phyloP scores from a whole-genome alignment of 2,329 filamentous ascomycete genomes.

The Colletotrichum noveboracense region DNA sequence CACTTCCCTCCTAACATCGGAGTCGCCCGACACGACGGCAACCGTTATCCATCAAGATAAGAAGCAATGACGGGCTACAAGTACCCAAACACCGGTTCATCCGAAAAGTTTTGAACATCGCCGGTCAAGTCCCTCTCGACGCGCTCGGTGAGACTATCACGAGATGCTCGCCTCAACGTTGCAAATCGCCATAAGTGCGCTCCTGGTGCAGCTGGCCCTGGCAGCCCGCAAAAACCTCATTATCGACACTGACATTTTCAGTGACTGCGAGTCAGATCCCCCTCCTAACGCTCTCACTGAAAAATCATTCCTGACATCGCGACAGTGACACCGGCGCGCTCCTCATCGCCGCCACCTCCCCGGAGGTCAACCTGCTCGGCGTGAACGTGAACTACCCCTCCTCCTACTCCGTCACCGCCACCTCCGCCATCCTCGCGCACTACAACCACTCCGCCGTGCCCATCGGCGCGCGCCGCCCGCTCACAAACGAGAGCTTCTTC shows the following conservation, averaged over 20 bases:
- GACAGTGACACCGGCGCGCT: conserved; percentile 45
- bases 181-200: not conserved
- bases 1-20: not conserved
- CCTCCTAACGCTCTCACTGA: not conserved
- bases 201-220: not conserved
- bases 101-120: not conserved
- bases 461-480: conserved; percentile 43
- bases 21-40: not conserved
- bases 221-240: conserved; percentile 41
- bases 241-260: conserved; percentile 52
- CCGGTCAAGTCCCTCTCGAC: not conserved
- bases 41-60: not conserved
- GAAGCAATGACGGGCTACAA: not conserved
- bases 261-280: conserved; percentile 47
- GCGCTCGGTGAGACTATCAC: not conserved
- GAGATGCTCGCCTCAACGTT: not conserved
- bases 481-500: conserved; percentile 48
- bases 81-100: not conserved
- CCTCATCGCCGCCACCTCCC: conserved; percentile 43
- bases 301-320: not conserved
- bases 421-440: conserved; percentile 44
- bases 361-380: conserved; percentile 40
- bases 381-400: conserved; percentile 48
- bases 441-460: conserved; percentile 41
- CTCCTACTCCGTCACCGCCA: conserved; percentile 44